Conservation (phyloP, 2,329 filamentous ascomycete genomes). For the Endoconidiophora polonica region DNA sequence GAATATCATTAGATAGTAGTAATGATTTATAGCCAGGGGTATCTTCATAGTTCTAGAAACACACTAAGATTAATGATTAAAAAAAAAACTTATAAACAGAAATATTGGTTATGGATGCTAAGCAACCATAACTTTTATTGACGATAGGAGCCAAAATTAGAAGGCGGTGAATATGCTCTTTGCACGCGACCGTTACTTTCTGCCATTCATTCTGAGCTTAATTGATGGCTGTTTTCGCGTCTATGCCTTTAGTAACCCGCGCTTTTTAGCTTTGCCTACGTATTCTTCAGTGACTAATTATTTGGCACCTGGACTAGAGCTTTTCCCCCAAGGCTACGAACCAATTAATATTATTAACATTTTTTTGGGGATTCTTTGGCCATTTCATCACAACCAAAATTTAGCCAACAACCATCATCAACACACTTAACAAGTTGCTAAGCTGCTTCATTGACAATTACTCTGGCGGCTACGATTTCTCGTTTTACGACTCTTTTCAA, state of each 20-base stretch:
- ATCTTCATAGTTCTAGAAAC: no score
- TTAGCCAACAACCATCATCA: no score
- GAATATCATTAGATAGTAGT: background rate
- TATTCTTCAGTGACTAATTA: background rate
- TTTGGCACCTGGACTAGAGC: no score
- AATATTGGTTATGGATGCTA: background rate
- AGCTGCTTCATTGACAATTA: background rate
- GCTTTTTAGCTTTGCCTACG: background rate
- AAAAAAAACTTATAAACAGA: no score
- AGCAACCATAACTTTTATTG: no score
- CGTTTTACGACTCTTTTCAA: background rate
- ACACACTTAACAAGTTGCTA: background rate
- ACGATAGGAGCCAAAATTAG: background rate
- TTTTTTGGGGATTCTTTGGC: no score
- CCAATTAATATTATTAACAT: no score
- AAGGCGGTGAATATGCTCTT: conserved; percentile 3
- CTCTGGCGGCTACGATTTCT: background rate
- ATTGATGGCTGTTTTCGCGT: conserved; percentile 2
- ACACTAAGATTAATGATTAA: no score
- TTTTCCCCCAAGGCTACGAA: no score
- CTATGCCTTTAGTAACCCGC: background rate
- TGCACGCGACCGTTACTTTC: background rate
- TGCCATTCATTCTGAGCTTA: conserved; percentile 7
- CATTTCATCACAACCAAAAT: no score
- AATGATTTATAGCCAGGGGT: no score